Evolutionary conservation across 371 early-diverging fungal genomes (phyloP).

Genomic region (Mortierella sp.): DNA sequence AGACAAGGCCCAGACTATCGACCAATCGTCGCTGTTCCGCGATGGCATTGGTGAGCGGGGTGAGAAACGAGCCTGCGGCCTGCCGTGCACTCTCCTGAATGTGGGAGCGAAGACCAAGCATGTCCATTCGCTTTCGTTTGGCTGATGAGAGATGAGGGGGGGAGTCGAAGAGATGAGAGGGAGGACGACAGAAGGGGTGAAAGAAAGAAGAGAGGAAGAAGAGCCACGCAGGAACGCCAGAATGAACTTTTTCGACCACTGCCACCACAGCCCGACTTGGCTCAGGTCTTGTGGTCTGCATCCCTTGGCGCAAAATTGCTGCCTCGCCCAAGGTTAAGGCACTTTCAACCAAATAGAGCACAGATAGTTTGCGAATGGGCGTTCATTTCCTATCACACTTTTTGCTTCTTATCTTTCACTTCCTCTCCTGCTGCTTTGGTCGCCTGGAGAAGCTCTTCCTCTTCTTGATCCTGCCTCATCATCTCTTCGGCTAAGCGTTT

Average conservation of each 20-base stretch:
- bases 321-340: too few species aligned
- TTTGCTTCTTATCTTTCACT: conserved; percentile 31
- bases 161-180: conserved; percentile 2
- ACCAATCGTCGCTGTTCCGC: conserved; percentile 50
- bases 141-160: not conserved
- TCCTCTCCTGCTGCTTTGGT: not conserved
- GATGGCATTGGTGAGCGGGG: conserved; percentile 47
- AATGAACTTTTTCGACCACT: conserved; percentile 6
- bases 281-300: conserved; percentile 13
- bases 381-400: too few species aligned
- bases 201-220: conserved; percentile 3
- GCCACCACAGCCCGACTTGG: conserved; percentile 19
- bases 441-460: conserved; percentile 29
- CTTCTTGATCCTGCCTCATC: conserved; percentile 33
- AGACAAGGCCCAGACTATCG: conserved; percentile 43
- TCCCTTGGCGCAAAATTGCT: too few species aligned
- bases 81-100: conserved; percentile 48
- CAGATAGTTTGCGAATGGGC: too few species aligned
- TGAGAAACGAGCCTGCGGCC: conserved; percentile 49
- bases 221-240: not conserved
- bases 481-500: conserved; percentile 51
- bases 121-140: conserved; percentile 31
- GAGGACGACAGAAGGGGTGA: not conserved
- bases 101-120: conserved; percentile 31
- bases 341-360: too few species aligned